Conservation (phyloP, 345 rosid species). For the Salix purpurea region DNA sequence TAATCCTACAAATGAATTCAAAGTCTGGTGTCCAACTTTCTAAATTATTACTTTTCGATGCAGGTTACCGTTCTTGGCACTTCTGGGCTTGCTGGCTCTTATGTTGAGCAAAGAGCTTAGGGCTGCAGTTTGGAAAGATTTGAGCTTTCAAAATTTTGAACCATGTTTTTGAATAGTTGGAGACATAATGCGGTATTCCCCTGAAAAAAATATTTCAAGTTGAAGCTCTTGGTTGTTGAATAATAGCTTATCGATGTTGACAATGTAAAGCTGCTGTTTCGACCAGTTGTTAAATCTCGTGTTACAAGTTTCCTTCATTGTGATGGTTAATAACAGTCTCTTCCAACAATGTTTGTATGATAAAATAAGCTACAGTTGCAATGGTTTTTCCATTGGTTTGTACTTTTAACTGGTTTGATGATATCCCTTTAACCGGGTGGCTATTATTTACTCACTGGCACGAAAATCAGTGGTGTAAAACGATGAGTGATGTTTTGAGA, state of each 20-base stretch:
- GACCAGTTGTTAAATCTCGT: background rate
- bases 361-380: background rate
- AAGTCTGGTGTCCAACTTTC: background rate
- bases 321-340: background rate
- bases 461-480: background rate
- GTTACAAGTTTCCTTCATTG: background rate
- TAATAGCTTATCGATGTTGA: background rate
- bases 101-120: constrained; percentile 73
- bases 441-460: background rate
- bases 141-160: constrained; percentile 1
- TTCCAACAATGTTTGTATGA: background rate
- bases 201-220: background rate
- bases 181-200: background rate
- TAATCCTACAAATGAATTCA: background rate
- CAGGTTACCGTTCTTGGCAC: constrained; percentile 90
- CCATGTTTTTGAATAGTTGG: constrained; percentile 8
- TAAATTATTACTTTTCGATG: background rate
- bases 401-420: background rate
- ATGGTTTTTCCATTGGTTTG: background rate
- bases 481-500: background rate
- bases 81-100: constrained; percentile 88
- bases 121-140: background rate
- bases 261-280: background rate
- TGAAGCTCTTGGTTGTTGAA: constrained; percentile 3
- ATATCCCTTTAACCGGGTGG: background rate